These are phyloP conservation scores for Eimeria zaria DNA, from an alignment of 169 alveolate genomes.

Conservation along the genomic window DNA sequence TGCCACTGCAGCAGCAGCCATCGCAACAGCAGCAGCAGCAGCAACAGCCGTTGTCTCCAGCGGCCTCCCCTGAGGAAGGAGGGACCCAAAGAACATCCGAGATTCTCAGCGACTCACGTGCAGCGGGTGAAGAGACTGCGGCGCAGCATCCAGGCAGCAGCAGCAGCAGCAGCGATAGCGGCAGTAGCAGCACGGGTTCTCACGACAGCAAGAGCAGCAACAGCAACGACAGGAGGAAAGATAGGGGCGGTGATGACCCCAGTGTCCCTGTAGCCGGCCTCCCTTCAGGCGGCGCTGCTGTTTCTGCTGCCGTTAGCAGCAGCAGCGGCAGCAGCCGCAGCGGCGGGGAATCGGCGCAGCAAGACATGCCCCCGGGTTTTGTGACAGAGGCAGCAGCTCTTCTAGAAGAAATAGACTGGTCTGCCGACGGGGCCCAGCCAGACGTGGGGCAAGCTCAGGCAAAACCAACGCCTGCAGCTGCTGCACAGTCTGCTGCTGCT, in stretches of 20 bases:
- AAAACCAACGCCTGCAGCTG: slow-evolving; percentile 31
- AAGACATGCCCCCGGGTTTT: slow-evolving; percentile 14
- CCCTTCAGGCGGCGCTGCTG: not conserved
- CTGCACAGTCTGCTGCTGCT: slow-evolving; percentile 47
- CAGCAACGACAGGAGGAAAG: slow-evolving; percentile 32
- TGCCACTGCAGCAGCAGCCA: not conserved
- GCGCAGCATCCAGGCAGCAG: not conserved
- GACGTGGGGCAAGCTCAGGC: slow-evolving; percentile 20
- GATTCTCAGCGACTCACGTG: not conserved
- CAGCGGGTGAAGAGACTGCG: not conserved
- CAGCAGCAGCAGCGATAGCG: slow-evolving; percentile 15
- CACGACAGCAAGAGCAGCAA: slow-evolving; percentile 59
- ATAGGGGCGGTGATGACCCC: not conserved
- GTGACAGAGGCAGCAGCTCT: slow-evolving; percentile 57
- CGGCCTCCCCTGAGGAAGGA: not conserved
- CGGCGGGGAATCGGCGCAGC: slow-evolving; percentile 18
- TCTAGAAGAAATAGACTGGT: slow-evolving; percentile 39
- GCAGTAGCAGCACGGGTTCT: not conserved
- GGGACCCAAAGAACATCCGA: not conserved
- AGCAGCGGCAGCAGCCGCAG: slow-evolving; percentile 22
- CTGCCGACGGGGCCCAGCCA: slow-evolving; percentile 9
- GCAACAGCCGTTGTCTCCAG: not conserved
- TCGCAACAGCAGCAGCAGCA: slow-evolving; percentile 25
- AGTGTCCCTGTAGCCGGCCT: not conserved
- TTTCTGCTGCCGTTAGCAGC: slow-evolving; percentile 2